Percentiles rank a stretch among this genome's conserved stretches.
phyloP scores from a whole-genome alignment of 2,329 filamentous ascomycete genomes.

The Colletotrichum cuscutae region DNA sequence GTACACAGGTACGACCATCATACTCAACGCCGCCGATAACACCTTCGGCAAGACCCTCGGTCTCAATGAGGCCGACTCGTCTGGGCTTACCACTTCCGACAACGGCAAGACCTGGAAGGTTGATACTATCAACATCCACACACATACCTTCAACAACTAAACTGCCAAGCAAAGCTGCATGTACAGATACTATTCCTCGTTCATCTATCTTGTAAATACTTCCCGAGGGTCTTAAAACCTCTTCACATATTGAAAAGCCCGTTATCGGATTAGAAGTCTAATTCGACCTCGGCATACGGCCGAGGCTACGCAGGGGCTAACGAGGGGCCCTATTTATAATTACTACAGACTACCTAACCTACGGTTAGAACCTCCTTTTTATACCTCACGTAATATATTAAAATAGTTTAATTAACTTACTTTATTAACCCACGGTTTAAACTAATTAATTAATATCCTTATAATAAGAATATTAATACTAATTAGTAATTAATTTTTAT shows the following conservation, averaged over 20 bases:
- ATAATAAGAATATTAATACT: too few relatives aligned
- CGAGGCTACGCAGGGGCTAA: too few relatives aligned
- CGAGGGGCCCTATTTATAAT: too few relatives aligned
- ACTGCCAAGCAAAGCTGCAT: background rate
- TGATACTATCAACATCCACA: slow-evolving; percentile 3
- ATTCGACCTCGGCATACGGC: too few relatives aligned
- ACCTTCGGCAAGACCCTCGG: background rate
- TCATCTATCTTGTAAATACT: background rate
- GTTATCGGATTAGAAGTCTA: too few relatives aligned
- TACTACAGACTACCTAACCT: too few relatives aligned
- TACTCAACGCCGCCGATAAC: slow-evolving; percentile 3
- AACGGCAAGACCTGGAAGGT: slow-evolving; percentile 11
- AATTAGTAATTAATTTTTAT: too few relatives aligned
- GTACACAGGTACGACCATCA: background rate
- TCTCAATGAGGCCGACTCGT: slow-evolving; percentile 8
- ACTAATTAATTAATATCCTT: too few relatives aligned
- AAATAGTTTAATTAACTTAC: too few relatives aligned
- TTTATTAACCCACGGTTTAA: too few relatives aligned
- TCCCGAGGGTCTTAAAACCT: background rate
- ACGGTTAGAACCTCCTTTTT: too few relatives aligned
- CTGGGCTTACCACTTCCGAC: background rate
- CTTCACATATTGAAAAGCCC: background rate
- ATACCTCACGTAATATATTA: too few relatives aligned
- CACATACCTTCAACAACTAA: slow-evolving; percentile 11
- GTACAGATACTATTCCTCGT: background rate